Evolutionary conservation across 257 asterid species (phyloP).

Genomic region (Primulina eburnea): DNA sequence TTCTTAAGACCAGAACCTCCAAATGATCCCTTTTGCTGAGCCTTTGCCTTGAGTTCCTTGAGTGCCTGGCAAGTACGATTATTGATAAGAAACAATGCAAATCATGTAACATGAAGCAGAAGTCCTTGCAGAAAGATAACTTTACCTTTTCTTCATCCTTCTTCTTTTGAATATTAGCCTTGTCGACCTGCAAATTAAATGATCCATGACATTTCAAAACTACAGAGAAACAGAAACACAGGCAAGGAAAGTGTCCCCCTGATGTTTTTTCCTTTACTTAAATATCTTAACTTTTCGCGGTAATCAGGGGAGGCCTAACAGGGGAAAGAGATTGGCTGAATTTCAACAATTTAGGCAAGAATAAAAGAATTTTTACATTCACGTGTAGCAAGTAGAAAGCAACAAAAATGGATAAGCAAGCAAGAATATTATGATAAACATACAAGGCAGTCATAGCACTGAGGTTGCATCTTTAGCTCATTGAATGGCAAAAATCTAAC

Average conservation of each 20-base stretch:
- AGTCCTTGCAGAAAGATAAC: background rate
- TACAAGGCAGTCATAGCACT: background rate
- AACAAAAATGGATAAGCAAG: too few species aligned
- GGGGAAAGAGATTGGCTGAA: background rate
- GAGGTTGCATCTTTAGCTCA: background rate
- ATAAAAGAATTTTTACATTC: background rate
- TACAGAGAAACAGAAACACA: background rate
- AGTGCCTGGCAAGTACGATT: conserved; percentile 43
- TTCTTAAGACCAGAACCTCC: conserved; percentile 86
- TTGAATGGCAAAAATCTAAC: background rate
- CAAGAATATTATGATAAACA: background rate
- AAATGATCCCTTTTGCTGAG: conserved; percentile 58
- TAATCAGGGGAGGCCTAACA: background rate
- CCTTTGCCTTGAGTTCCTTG: conserved; percentile 73
- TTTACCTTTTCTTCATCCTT: conserved; percentile 82
- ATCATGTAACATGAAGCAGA: background rate
- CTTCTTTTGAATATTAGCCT: conserved; percentile 68
- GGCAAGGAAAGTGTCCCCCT: background rate
- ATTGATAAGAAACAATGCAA: background rate
- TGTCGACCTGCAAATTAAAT: conserved; percentile 47
- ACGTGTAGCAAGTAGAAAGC: background rate
- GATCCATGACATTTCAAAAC: background rate
- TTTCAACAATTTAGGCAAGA: background rate
- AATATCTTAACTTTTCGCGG: background rate
- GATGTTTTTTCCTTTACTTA: background rate